These are phyloP conservation scores for Coemansia sp. DNA, from an alignment of 192 early-diverging fungal genomes.

Conservation along the genomic window DNA sequence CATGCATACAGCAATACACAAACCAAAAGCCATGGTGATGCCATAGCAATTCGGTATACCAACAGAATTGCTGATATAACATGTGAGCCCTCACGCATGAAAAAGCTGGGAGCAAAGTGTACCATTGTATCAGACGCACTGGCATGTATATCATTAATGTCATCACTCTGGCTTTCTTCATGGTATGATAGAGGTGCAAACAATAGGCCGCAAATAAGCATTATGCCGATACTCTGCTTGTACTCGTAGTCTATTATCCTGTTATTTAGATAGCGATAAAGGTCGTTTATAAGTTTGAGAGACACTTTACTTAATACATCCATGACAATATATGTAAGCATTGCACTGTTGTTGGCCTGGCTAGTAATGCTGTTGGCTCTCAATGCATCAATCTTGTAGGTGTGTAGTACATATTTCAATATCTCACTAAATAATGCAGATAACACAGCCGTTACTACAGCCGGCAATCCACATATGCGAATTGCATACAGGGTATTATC, in stretches of 20 bases:
- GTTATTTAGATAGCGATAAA: background rate
- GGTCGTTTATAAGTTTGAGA: background rate
- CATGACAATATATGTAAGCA: background rate
- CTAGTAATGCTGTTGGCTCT: background rate
- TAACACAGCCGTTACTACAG: background rate
- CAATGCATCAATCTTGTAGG: background rate
- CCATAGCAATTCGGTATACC: background rate
- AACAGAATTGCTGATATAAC: background rate
- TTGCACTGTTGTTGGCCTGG: background rate
- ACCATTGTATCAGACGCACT: background rate
- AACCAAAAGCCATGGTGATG: background rate
- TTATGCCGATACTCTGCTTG: background rate
- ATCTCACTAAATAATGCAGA: background rate
- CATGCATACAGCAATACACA: background rate
- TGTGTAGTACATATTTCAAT: background rate
- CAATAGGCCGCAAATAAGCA: background rate
- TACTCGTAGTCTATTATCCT: background rate
- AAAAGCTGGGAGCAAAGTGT: background rate
- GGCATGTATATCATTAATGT: background rate
- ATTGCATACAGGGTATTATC: constrained; percentile 54
- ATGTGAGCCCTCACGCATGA: background rate
- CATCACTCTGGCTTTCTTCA: background rate
- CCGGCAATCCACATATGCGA: constrained; percentile 1
- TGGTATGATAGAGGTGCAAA: background rate
- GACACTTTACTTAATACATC: background rate